Evolutionary conservation across 352 stramenopile species (phyloP), one percentile per base, ranked within the genome.

Genomic region (Globisporangium heterothallicum): DNA sequence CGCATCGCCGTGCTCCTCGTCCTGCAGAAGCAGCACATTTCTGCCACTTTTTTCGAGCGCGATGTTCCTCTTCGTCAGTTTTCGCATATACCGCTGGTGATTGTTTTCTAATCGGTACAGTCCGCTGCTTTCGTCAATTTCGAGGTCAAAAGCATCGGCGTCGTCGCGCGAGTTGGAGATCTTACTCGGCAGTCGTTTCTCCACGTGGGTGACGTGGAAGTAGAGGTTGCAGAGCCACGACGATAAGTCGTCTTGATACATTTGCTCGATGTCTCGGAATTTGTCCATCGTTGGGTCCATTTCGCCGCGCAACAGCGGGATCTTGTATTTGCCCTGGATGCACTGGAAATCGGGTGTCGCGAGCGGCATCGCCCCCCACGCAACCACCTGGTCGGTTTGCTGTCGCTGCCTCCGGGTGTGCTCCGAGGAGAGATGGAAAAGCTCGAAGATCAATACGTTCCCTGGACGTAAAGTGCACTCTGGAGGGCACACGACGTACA

Each of bases 171-270:
- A n/a, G 35, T 36, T 27, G 14, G 12, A 6, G 19, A 41, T 16
- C 6, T 18, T 13, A 25, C 38, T 46, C 19, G 63, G 56, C 42
- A 65, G 27, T 3, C 73, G 58, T 26, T 73, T 71, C 8, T 62
- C 59, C 41, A 77, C 43, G 13, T 75, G 66, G 21, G 56, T 58
- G 4, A 94, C 70, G 41, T 94, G 79, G 19, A 97, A 44, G 59
- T 97, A 97, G 16, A 97, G 53, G 46, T 97, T 97, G 38, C 84
- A 90, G 19, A 97, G 70, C 89, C 89, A 97, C 2, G 68, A 65
- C 1, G 76, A 81, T 27, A 97, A 63, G 58, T 96, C 81, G 3
- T 60, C 44, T 40, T 70, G 59, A 55, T 84, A 85, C 63, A 77
- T 72, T 25, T 62, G 58, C 57, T 94, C 84, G 21, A 96, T 83